Evolutionary conservation across 768 basidiomycete genomes (phyloP).

Genomic region (Agrocybe praecox): DNA sequence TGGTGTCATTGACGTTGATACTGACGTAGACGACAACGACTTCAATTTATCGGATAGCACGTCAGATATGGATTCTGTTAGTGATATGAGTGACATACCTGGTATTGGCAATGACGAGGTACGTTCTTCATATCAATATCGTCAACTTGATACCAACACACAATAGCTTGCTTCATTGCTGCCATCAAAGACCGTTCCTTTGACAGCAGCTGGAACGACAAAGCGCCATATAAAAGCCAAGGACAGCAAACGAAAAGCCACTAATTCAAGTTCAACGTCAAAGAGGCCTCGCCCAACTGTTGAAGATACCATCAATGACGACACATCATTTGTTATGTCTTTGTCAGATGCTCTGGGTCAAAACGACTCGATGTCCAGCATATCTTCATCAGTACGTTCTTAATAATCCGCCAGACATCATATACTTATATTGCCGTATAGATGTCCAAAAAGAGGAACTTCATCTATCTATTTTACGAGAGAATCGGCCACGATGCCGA

Average conservation of each 20-base stretch:
- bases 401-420: too few relatives aligned
- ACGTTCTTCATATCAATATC: background rate
- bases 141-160: background rate
- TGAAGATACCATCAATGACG: background rate
- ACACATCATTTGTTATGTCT: background rate
- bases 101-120: background rate
- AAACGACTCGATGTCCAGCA: background rate
- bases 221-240: background rate
- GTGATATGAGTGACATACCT: too few relatives aligned
- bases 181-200: background rate
- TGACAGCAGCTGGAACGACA: background rate
- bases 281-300: background rate
- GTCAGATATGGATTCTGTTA: too few relatives aligned
- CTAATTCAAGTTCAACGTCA: background rate
- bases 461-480: background rate
- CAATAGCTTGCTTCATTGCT: background rate
- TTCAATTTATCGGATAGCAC: too few relatives aligned
- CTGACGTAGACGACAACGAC: background rate
- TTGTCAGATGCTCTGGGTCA: background rate
- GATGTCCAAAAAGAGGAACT: background rate
- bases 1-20: background rate
- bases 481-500: background rate
- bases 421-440: background rate
- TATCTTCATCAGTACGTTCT: background rate
- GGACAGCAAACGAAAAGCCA: background rate